Conservation (phyloP, 2,329 filamentous ascomycete genomes). For the Hirsutella thompsonii region DNA sequence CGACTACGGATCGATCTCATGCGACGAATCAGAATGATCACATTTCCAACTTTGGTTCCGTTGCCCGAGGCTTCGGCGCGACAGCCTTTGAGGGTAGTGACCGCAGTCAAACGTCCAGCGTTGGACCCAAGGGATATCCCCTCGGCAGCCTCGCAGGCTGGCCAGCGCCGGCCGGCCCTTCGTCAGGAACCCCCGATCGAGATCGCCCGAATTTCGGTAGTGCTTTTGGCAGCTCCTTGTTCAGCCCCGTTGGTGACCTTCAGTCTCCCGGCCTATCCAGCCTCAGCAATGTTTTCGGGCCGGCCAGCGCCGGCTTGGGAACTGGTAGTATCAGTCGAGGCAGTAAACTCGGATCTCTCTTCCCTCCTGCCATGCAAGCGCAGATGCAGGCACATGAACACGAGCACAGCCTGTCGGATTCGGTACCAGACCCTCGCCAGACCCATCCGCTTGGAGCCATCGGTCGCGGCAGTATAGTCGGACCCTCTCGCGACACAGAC, state of each 20-base stretch:
- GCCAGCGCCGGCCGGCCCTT: slow-evolving; percentile 40
- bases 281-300: slow-evolving; percentile 57
- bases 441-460: slow-evolving; percentile 53
- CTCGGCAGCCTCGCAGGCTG: slow-evolving; percentile 51
- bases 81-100: slow-evolving; percentile 60
- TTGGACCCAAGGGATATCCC: slow-evolving; percentile 63
- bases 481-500: slow-evolving; percentile 42
- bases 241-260: slow-evolving; percentile 64
- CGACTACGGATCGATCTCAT: slow-evolving; percentile 33
- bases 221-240: slow-evolving; percentile 68
- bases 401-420: slow-evolving; percentile 44
- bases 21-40: slow-evolving; percentile 27
- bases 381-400: slow-evolving; percentile 71
- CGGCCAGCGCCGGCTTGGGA: slow-evolving; percentile 39
- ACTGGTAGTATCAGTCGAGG: slow-evolving; percentile 58
- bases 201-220: slow-evolving; percentile 42
- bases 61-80: slow-evolving; percentile 37
- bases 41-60: slow-evolving; percentile 37
- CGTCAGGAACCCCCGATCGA: slow-evolving; percentile 55
- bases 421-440: slow-evolving; percentile 46
- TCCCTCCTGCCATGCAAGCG: slow-evolving; percentile 80
- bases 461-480: slow-evolving; percentile 45
- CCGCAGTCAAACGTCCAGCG: slow-evolving; percentile 85
- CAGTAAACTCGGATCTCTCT: slow-evolving; percentile 77
- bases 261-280: slow-evolving; percentile 62